phyloP scores from a whole-genome alignment of 345 rosid species.

The Schrenkiella parvula region DNA sequence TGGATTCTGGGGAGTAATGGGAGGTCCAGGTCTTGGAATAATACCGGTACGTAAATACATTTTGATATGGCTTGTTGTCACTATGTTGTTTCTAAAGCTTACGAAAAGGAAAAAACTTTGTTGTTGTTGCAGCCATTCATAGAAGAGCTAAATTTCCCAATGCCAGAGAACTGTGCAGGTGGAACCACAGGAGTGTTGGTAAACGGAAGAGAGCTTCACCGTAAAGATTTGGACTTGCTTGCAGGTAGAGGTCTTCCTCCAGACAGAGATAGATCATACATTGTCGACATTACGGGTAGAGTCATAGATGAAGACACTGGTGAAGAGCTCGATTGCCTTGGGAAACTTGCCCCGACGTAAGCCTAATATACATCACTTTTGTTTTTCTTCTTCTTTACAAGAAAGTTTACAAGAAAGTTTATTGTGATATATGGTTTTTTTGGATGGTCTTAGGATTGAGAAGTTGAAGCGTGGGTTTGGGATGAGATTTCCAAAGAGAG shows the following conservation, averaged over 20 bases:
- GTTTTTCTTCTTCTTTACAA: neutral
- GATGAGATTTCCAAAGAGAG: constrained; percentile 64
- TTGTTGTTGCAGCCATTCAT: constrained; percentile 62
- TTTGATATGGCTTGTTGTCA: neutral
- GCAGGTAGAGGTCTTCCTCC: constrained; percentile 72
- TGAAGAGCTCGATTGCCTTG: constrained; percentile 86
- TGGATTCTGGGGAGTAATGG: constrained; percentile 91
- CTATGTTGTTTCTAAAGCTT: neutral
- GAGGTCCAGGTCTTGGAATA: constrained; percentile 89
- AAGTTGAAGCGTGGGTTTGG: constrained; percentile 82
- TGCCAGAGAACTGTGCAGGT: constrained; percentile 76
- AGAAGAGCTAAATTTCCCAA: constrained; percentile 69
- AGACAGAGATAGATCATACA: constrained; percentile 63
- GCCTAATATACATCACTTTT: constrained; percentile 5
- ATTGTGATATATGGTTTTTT: neutral
- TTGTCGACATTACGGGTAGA: constrained; percentile 73
- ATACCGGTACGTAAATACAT: constrained; percentile 54
- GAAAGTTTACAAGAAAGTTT: neutral
- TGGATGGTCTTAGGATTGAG: constrained; percentile 57
- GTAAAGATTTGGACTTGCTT: constrained; percentile 78
- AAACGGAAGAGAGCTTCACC: constrained; percentile 89
- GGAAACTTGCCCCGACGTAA: constrained; percentile 95
- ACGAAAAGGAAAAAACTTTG: neutral
- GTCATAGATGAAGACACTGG: constrained; percentile 86
- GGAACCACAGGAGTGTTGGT: constrained; percentile 76